A percentile compares a stretch with the other conserved stretches of the same genome.
phyloP scores from a whole-genome alignment of 208 protist genomes.

The Leishmania arabica region DNA sequence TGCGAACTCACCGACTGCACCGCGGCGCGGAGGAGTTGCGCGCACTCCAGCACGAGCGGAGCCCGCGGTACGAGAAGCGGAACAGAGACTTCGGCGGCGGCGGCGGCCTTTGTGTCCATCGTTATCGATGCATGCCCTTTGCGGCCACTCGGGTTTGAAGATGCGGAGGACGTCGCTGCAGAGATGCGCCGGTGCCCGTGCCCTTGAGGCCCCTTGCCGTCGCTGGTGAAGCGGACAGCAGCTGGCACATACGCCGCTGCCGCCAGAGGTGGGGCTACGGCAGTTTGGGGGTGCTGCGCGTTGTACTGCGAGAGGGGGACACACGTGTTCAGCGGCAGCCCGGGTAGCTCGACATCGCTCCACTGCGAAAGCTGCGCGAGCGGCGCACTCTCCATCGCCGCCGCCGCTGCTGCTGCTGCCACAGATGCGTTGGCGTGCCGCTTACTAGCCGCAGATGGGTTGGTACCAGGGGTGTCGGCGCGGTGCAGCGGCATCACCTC shows the following conservation, averaged over 20 bases:
- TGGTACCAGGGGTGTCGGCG: constrained; percentile 10
- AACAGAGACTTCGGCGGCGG: constrained; percentile 22
- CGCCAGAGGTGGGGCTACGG: constrained; percentile 23
- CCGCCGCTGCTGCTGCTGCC: constrained; percentile 5
- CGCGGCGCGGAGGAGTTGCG: constrained; percentile 50
- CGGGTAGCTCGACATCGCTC: constrained; percentile 58
- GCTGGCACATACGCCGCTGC: constrained; percentile 45
- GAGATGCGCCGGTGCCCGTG: constrained; percentile 2
- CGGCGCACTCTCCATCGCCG: constrained; percentile 15
- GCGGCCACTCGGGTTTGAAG: background rate
- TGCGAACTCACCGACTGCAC: constrained; percentile 48
- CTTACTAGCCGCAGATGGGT: constrained; percentile 3
- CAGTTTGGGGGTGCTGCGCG: constrained; percentile 45
- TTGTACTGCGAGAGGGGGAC: constrained; percentile 62
- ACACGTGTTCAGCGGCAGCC: constrained; percentile 57
- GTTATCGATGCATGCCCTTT: constrained; percentile 6
- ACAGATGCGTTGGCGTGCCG: constrained; percentile 8
- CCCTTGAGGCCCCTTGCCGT: constrained; percentile 2
- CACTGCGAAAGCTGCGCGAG: constrained; percentile 29
- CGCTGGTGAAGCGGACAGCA: constrained; percentile 1
- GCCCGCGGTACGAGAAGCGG: constrained; percentile 61
- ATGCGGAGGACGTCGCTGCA: background rate
- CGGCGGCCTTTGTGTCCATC: constrained; percentile 8
- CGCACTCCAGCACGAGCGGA: constrained; percentile 59
- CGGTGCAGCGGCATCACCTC: constrained; percentile 57